These are phyloP conservation scores for Heterobasidion parviporum DNA, from an alignment of 1,284 basidiomycete genomes.

Conservation along the genomic window DNA sequence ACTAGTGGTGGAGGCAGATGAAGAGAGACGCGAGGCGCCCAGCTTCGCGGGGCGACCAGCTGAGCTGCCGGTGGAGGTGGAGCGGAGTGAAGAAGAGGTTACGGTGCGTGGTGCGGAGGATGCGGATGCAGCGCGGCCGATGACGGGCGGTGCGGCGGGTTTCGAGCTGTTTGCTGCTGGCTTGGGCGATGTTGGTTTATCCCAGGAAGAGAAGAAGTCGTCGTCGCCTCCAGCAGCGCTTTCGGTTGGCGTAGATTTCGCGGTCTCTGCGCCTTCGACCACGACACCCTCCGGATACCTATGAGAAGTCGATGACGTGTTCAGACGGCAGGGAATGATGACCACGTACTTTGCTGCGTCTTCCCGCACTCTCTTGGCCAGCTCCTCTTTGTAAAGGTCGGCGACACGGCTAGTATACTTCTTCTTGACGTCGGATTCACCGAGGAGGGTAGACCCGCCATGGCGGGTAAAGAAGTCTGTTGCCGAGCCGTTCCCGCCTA, in stretches of 20 bases:
- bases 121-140: constrained; percentile 42
- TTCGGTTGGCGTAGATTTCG: constrained; percentile 26
- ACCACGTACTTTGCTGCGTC: constrained; percentile 62
- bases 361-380: constrained; percentile 75
- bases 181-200: constrained; percentile 63
- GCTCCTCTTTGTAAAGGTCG: constrained; percentile 88
- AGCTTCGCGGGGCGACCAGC: constrained; percentile 27
- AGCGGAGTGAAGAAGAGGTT: constrained; percentile 51
- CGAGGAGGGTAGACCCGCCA: constrained; percentile 67
- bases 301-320: not conserved
- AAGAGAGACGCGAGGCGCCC: constrained; percentile 49
- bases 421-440: constrained; percentile 75
- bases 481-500: constrained; percentile 89
- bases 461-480: constrained; percentile 88
- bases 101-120: constrained; percentile 47
- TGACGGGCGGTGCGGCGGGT: constrained; percentile 46
- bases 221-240: constrained; percentile 43
- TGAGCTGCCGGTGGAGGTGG: constrained; percentile 23
- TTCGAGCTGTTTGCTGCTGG: constrained; percentile 42
- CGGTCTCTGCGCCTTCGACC: constrained; percentile 59
- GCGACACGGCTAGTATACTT: constrained; percentile 86
- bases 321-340: not conserved
- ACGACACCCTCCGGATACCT: constrained; percentile 74
- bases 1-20: constrained; percentile 23
- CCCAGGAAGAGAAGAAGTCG: constrained; percentile 97